Conservation (phyloP, 495 filamentous ascomycete species). For the Patellaria atrata region DNA sequence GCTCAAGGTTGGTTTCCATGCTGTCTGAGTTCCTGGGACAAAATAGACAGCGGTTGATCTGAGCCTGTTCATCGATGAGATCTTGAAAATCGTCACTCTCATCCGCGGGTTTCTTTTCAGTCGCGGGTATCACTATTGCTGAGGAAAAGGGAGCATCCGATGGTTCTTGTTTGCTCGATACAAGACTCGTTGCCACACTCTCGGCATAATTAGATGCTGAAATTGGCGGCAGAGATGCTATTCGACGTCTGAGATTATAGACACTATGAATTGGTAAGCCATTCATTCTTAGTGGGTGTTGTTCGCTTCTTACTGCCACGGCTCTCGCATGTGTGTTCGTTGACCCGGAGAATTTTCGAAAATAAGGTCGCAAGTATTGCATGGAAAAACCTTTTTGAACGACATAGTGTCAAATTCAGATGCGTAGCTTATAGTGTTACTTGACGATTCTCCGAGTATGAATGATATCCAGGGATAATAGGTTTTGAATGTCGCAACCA, state of each 20-base stretch:
- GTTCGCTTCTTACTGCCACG: conserved; percentile 17
- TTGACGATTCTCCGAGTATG: too few relatives aligned
- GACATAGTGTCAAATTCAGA: too few relatives aligned
- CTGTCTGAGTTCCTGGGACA: conserved; percentile 11
- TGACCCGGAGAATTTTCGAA: too few relatives aligned
- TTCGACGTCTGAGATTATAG: conserved; percentile 17
- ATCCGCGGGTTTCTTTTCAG: background rate
- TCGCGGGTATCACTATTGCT: conserved; percentile 2
- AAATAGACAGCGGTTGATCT: conserved; percentile 17
- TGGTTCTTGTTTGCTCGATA: conserved; percentile 7
- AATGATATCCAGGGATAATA: too few relatives aligned
- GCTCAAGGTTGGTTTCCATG: conserved; percentile 14
- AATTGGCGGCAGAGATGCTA: conserved; percentile 14
- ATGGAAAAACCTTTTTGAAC: too few relatives aligned
- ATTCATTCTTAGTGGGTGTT: conserved; percentile 1
- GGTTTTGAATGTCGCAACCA: too few relatives aligned
- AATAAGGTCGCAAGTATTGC: too few relatives aligned
- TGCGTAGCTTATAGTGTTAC: too few relatives aligned
- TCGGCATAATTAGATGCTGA: conserved; percentile 9
- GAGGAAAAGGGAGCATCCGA: conserved; percentile 2
- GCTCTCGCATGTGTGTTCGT: conserved; percentile 17
- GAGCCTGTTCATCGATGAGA: conserved; percentile 5
- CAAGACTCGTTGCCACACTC: too few relatives aligned
- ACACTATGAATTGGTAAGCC: conserved; percentile 13
- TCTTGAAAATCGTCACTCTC: conserved; percentile 3